A percentile compares a stretch with the other conserved stretches of the same genome.
Conservation (phyloP, 345 rosid species). For the Hypericum androsaemum region DNA sequence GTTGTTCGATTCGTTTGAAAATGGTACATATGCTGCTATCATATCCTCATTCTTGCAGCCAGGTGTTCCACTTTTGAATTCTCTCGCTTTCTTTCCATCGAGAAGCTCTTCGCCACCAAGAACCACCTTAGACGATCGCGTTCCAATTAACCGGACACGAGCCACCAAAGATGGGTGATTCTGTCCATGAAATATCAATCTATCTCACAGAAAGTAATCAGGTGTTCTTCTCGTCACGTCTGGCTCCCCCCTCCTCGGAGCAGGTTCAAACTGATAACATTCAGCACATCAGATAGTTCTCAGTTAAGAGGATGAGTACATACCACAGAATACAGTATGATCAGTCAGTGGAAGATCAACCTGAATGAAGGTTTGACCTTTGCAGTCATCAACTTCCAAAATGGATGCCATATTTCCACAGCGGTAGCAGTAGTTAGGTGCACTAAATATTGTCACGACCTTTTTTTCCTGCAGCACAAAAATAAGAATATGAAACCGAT, state of each 20-base stretch:
- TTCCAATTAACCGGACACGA: not conserved
- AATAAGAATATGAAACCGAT: conserved; percentile 2
- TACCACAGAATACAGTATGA: too few species aligned
- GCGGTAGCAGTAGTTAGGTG: conserved; percentile 93
- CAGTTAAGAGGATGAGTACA: too few species aligned
- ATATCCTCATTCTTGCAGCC: conserved; percentile 10
- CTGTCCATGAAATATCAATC: too few species aligned
- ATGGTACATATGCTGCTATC: conserved; percentile 20
- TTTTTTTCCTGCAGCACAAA: conserved; percentile 66
- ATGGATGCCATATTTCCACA: conserved; percentile 99
- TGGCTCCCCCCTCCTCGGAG: conserved; percentile 96
- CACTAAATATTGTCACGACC: conserved; percentile 93
- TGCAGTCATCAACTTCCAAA: conserved; percentile 89
- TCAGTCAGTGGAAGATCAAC: conserved; percentile 20
- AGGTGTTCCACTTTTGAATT: conserved; percentile 13
- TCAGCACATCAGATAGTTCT: too few species aligned
- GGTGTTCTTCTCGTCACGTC: conserved; percentile 95
- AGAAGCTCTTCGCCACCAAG: too few species aligned
- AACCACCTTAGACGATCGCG: not conserved
- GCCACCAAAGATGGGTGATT: too few species aligned
- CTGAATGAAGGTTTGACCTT: conserved; percentile 93
- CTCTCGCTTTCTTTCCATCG: not conserved
- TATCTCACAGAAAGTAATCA: conserved; percentile 62
- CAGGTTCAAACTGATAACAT: conserved; percentile 82
- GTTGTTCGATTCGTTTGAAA: conserved; percentile 19